Conservation (phyloP, 1,284 basidiomycete genomes). For the Melampsora larici-populina region DNA sequence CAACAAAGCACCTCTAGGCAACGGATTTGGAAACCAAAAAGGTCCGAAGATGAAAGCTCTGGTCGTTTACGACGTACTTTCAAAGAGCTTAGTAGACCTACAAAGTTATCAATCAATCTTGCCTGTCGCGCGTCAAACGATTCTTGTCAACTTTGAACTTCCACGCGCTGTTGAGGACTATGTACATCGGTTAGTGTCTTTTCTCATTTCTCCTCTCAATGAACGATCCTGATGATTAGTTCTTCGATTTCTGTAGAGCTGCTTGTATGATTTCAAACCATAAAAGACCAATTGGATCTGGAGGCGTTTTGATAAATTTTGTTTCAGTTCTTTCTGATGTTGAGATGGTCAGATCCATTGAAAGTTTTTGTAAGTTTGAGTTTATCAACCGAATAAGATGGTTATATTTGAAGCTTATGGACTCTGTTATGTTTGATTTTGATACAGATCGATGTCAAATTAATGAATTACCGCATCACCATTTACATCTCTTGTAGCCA, state of each 20-base stretch:
- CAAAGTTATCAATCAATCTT: slow-evolving; percentile 4
- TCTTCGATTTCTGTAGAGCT: neutral
- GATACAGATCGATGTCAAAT: slow-evolving; percentile 35
- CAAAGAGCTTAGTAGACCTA: slow-evolving; percentile 13
- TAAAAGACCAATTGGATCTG: neutral
- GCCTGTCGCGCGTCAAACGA: neutral
- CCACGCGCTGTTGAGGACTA: slow-evolving; percentile 32
- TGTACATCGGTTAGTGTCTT: slow-evolving; percentile 10
- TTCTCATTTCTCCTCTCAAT: neutral
- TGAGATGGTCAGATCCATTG: slow-evolving; percentile 23
- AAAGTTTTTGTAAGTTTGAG: slow-evolving; percentile 21
- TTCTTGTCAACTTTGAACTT: slow-evolving; percentile 31
- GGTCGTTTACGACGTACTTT: slow-evolving; percentile 29
- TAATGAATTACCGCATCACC: neutral
- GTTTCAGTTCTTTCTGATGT: neutral
- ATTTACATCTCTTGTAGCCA: neutral
- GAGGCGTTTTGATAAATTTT: slow-evolving; percentile 11
- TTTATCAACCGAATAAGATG: neutral
- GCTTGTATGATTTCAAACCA: slow-evolving; percentile 31
- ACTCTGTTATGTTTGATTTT: neutral
- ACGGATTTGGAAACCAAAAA: neutral
- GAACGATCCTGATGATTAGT: neutral
- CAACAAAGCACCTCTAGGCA: slow-evolving; percentile 1
- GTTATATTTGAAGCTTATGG: no score
- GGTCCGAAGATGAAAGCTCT: slow-evolving; percentile 20